Base-by-base conservation (phyloP, 2,329 filamentous ascomycete genomes). In the Coniochaeta sp. region DNA sequence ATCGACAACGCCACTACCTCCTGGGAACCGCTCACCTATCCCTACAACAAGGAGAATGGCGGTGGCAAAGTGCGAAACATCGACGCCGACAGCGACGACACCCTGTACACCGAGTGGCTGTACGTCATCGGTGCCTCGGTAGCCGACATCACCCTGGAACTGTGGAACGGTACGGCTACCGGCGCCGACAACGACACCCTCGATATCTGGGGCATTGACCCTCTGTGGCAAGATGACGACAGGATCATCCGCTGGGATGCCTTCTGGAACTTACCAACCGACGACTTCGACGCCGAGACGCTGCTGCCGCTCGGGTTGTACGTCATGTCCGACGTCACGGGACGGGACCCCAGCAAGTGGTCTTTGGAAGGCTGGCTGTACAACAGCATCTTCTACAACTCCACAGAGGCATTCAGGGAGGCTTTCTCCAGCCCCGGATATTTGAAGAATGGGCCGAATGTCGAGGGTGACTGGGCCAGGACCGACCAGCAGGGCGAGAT, bases 301-400 rank as follows among this genome's bases (percentile, higher is more conserved):
- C 61, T 77, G 12, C 62, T 76, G 10, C 75, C 76, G 1, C 70
- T 74, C 2, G 72, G 72, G 1, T 57, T 79, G 1, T 71, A 65
- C 51, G 64, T 73, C 58, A 67, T 68, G 57, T 63, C 66, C 2
- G 74, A 83, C 54, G 61, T 79, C 1, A 80, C 75, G 0, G 75
- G 76, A 0, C 68, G 74, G 6, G 73, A 81, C 53, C 71, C 74
- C 8, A 65, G 67, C 13, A 64, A 74, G 31, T 83, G 80, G 79
- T 66, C 60, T 13, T 60, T 79, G 0, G 65, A 70, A 16, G 75
- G 74, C 2, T 82, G 78, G 75, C 71, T 77, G 14, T 82, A 80
- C 58, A 74, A 79, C 52, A 71, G 72, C 42, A 61, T 75, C n/a
- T 75, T 75, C 54, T 83, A 81, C 57, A 60, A 68, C 28, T 73